Conservation (phyloP, 805 yeast species). For the Clavispora asparagi region DNA sequence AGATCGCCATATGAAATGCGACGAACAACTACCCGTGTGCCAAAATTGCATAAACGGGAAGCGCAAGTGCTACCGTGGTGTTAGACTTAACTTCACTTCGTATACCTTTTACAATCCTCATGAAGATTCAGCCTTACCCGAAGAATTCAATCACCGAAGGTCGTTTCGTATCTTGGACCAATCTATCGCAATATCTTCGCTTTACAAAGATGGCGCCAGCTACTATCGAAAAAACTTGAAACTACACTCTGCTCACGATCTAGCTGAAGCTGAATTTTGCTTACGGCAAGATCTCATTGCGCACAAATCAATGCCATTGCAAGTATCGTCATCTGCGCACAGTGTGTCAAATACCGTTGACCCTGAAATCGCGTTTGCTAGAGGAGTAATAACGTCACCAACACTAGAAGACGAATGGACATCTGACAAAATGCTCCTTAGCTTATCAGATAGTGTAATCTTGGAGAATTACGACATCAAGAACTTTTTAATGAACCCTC, state of each 20-base stretch:
- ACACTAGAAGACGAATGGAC: background rate
- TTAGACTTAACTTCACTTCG: slow-evolving; percentile 41
- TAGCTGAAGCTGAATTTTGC: slow-evolving; percentile 25
- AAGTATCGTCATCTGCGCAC: background rate
- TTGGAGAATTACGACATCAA: slow-evolving; percentile 23
- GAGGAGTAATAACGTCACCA: background rate
- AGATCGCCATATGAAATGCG: slow-evolving; percentile 64
- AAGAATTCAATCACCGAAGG: background rate
- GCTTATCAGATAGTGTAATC: slow-evolving; percentile 8
- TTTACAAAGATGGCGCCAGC: slow-evolving; percentile 30
- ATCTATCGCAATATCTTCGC: slow-evolving; percentile 37
- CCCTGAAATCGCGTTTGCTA: background rate
- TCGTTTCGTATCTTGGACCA: slow-evolving; percentile 33
- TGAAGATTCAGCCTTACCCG: background rate
- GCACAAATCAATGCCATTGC: background rate
- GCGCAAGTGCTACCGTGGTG: slow-evolving; percentile 43
- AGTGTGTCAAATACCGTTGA: background rate
- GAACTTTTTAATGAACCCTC: slow-evolving; percentile 18
- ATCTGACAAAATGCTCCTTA: background rate
- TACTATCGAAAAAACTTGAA: slow-evolving; percentile 28
- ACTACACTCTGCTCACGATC: slow-evolving; percentile 27
- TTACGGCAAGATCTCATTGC: background rate
- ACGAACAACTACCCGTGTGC: slow-evolving; percentile 59
- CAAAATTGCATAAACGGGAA: slow-evolving; percentile 49
- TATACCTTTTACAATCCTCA: slow-evolving; percentile 34